A percentile compares a stretch with the other conserved stretches of the same genome.
Evolutionary conservation across 129 eudicot genomes (phyloP).

Genomic region (Mikania micrantha): DNA sequence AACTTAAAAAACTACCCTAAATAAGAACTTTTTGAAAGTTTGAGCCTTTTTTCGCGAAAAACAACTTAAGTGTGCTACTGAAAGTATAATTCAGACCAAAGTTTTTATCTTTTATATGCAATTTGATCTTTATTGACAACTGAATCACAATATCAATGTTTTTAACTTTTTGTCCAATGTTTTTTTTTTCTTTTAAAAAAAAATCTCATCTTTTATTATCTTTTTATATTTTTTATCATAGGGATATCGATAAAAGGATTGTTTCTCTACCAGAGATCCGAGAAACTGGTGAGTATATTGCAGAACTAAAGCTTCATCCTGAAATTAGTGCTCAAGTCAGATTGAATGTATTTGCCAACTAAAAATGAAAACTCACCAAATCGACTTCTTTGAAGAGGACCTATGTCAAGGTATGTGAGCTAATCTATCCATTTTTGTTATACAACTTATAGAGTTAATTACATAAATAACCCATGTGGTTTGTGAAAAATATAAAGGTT

Average conservation of each 20-base stretch:
- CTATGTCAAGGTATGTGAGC: conserved; percentile 29
- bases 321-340: conserved; percentile 84
- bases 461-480: too few relatives aligned
- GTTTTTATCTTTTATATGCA: not conserved
- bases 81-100: too few relatives aligned
- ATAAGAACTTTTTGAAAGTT: too few relatives aligned
- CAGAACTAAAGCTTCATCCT: conserved; percentile 89
- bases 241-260: conserved; percentile 90
- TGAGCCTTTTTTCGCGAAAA: not conserved
- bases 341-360: conserved; percentile 78
- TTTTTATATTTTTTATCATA: conserved; percentile 12
- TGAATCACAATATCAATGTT: not conserved
- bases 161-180: not conserved
- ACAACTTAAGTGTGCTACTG: too few relatives aligned
- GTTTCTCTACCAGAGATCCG: conserved; percentile 80
- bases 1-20: not conserved
- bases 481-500: too few relatives aligned
- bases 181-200: not conserved
- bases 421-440: not conserved
- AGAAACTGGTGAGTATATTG: conserved; percentile 85
- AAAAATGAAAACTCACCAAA: conserved; percentile 17
- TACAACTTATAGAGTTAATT: too few relatives aligned
- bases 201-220: not conserved
- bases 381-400: conserved; percentile 1
- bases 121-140: not conserved